phyloP scores from a whole-genome alignment of 139 green algal species.

The Picocystis salinarum region DNA sequence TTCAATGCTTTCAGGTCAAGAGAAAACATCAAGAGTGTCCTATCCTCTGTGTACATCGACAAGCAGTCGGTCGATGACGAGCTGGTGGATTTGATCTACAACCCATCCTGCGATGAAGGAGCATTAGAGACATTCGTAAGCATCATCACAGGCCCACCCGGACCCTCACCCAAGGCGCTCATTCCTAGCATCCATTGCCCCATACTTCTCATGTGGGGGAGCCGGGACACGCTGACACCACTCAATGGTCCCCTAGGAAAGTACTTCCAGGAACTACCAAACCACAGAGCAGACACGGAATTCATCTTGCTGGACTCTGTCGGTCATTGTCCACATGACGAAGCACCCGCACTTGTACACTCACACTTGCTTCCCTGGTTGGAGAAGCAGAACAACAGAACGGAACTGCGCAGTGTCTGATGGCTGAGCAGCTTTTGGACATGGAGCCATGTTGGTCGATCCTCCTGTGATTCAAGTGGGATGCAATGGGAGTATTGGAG shows the following conservation, averaged over 20 bases:
- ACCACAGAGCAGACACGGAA: slow-evolving; percentile 1
- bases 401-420: too few relatives aligned
- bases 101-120: slow-evolving; percentile 29
- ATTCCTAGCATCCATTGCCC: slow-evolving; percentile 13
- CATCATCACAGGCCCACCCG: slow-evolving; percentile 67
- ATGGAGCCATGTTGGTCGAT: too few relatives aligned
- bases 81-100: slow-evolving; percentile 52
- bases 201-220: slow-evolving; percentile 17
- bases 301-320: slow-evolving; percentile 19
- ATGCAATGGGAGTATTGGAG: too few relatives aligned
- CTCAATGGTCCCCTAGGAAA: slow-evolving; percentile 62
- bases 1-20: slow-evolving; percentile 40
- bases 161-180: slow-evolving; percentile 57
- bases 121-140: slow-evolving; percentile 71
- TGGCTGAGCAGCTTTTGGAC: too few relatives aligned
- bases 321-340: slow-evolving; percentile 56
- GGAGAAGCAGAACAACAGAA: too few relatives aligned
- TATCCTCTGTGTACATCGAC: slow-evolving; percentile 52
- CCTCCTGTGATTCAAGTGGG: too few relatives aligned
- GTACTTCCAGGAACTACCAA: slow-evolving; percentile 41
- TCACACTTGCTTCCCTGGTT: slow-evolving; percentile 50
- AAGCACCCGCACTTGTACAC: slow-evolving; percentile 37
- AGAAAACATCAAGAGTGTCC: slow-evolving; percentile 34
- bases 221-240: slow-evolving; percentile 66
- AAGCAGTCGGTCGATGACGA: slow-evolving; percentile 56